Evolutionary conservation across 2,329 filamentous ascomycete species (phyloP).

Genomic region (Calonectria hongkongensis): DNA sequence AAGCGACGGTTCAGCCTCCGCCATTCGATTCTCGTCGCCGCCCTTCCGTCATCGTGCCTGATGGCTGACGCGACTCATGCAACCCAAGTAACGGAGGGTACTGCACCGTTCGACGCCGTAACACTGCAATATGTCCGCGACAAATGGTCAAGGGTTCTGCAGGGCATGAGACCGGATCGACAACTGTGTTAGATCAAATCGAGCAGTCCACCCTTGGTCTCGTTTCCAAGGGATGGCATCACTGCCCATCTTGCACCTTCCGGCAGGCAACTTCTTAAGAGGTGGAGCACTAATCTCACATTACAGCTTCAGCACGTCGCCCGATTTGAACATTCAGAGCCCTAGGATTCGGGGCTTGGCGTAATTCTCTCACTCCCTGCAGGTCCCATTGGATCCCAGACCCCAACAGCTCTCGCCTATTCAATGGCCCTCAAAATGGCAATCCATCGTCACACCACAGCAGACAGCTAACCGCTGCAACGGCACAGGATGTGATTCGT

Average conservation of each 20-base stretch:
- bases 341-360: constrained; percentile 22
- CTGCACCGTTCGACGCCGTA: constrained; percentile 16
- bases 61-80: constrained; percentile 39
- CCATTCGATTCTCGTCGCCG: constrained; percentile 33
- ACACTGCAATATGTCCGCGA: constrained; percentile 11
- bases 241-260: constrained; percentile 6
- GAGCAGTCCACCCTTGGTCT: constrained; percentile 16
- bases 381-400: constrained; percentile 36
- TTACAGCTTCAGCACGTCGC: constrained; percentile 30
- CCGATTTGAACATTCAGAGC: constrained; percentile 24
- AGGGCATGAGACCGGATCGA: constrained; percentile 3
- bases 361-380: constrained; percentile 31
- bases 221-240: constrained; percentile 9
- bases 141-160: not conserved
- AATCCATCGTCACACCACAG: constrained; percentile 39
- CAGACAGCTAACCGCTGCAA: constrained; percentile 39
- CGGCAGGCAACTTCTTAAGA: constrained; percentile 36
- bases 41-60: constrained; percentile 47
- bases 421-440: constrained; percentile 36
- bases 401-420: constrained; percentile 29
- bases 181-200: constrained; percentile 23
- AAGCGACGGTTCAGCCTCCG: constrained; percentile 50
- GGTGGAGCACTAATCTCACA: constrained; percentile 26
- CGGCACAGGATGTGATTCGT: constrained; percentile 51
- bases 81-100: not conserved